Conservation (phyloP, 2,329 filamentous ascomycete species). For the Aspergillus hortae region DNA sequence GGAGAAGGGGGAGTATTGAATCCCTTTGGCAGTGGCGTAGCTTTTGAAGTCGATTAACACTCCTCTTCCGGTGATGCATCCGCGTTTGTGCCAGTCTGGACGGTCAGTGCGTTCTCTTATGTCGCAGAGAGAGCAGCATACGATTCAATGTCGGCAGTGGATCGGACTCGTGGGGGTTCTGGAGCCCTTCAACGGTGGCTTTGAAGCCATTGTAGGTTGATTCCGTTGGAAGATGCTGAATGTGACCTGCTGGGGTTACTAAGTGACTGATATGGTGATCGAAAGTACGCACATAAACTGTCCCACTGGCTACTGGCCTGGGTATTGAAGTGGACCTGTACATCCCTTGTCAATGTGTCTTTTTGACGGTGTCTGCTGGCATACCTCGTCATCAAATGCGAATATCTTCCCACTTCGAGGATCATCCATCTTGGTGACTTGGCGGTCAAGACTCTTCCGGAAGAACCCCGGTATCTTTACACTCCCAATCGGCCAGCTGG, state of each 20-base stretch:
- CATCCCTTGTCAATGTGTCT: background rate
- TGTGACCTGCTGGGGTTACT: constrained; percentile 13
- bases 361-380: background rate
- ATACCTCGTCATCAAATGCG: constrained; percentile 44
- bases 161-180: constrained; percentile 3
- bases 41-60: constrained; percentile 52
- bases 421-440: constrained; percentile 24
- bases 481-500: constrained; percentile 21
- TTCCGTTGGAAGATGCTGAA: constrained; percentile 20
- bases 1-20: constrained; percentile 56
- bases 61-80: constrained; percentile 48
- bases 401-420: constrained; percentile 26
- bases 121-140: background rate
- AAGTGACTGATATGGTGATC: constrained; percentile 19
- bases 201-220: constrained; percentile 31
- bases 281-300: constrained; percentile 39
- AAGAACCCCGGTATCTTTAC: constrained; percentile 37
- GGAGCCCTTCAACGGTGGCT: constrained; percentile 22
- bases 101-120: background rate
- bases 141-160: constrained; percentile 21
- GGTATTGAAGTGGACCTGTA: constrained; percentile 42
- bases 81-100: constrained; percentile 37
- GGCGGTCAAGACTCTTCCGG: constrained; percentile 32
- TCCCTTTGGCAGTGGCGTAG: constrained; percentile 55
- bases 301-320: constrained; percentile 48